These are phyloP conservation scores for Abrus pulchellus DNA, from an alignment of 306 rosid species.

Conservation along the genomic window DNA sequence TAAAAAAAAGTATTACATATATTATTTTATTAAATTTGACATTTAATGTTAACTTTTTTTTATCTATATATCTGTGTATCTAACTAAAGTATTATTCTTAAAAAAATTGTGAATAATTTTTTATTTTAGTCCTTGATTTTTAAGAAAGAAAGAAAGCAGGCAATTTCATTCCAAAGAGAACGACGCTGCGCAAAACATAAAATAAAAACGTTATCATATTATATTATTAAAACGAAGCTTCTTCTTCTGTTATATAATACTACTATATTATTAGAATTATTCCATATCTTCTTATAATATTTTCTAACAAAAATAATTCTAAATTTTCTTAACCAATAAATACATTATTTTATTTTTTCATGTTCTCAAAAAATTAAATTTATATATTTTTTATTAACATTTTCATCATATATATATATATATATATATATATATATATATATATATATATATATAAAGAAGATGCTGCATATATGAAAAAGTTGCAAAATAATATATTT, in stretches of 20 bases:
- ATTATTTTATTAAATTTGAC: too few relatives aligned
- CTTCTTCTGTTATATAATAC: neutral
- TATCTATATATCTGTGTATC: too few relatives aligned
- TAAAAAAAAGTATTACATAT: too few relatives aligned
- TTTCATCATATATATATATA: neutral
- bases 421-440: neutral
- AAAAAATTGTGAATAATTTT: too few relatives aligned
- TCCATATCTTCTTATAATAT: neutral
- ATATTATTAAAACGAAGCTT: constrained; percentile 24
- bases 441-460: neutral
- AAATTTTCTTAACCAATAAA: too few relatives aligned
- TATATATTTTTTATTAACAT: neutral
- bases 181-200: neutral
- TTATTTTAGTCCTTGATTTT: too few relatives aligned
- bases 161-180: too few relatives aligned
- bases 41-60: too few relatives aligned
- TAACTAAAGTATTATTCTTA: too few relatives aligned
- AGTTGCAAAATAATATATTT: neutral
- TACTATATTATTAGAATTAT: neutral
- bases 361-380: neutral
- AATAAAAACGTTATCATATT: constrained; percentile 9
- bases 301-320: neutral
- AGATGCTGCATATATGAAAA: neutral
- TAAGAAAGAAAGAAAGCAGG: too few relatives aligned
- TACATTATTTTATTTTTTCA: neutral